Evolutionary conservation across 441 rosid genomes (phyloP), one percentile per base, ranked within the genome.

Genomic region (Pelargonium australe): DNA sequence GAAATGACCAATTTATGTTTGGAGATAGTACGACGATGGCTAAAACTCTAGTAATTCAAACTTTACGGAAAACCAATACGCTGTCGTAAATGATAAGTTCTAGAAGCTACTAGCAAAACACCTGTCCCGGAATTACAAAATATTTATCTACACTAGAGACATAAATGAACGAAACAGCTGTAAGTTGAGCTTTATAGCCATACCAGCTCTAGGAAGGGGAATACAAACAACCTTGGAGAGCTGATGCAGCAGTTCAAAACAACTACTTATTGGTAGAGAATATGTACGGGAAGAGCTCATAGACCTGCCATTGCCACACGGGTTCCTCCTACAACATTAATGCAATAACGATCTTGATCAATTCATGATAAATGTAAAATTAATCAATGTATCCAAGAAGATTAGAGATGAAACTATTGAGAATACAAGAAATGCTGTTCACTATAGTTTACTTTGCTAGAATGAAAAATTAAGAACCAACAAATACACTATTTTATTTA

Each of bases 191-290:
- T 11, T 45, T 11, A 45, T 45, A 45, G 53, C 53, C 53, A 45
- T 45, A 13, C 13, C 4, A 2, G 53, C 53, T 11, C 12, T 11
- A 45, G 13, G 12, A 45, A 45, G 53, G 12, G 12, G 14, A 47
- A 4, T 11, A 51, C n/a, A 51, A 51, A 51, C 14, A 51, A 51
- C 58, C 58, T 51, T 16, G 14, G 17, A 51, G 12, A 12, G 7
- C 12, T 51, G 58, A 16, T 51, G 5, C 13, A 6, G n/a, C n/a
- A 12, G 5, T 51, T 51, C 19, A 51, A 12, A 4, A 51, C 17
- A 51, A 51, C 58, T 51, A 51, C 58, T 51, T 51, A 51, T 51
- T 51, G 58, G 58, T 51, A 2, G 58, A n/a, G 58, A n/a, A 16
- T 51, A n/a, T 51, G 14, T 51, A 51, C 13, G 13, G 16, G 19